Percentiles rank a stretch among this genome's conserved stretches.
phyloP scores from a whole-genome alignment of 768 basidiomycete genomes.

The Mycena metata region DNA sequence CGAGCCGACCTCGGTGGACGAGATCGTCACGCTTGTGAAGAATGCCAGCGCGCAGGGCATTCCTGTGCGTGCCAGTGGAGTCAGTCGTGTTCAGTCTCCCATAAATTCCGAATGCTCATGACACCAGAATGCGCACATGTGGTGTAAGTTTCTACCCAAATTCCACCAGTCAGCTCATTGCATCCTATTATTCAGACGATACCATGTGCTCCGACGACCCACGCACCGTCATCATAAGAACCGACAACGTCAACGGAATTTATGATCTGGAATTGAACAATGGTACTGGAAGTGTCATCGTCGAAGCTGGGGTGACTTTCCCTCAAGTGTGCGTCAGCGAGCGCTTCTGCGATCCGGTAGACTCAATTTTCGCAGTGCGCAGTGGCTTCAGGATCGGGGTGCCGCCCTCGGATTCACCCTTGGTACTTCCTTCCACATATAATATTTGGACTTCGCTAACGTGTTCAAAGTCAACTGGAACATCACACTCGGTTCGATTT shows the following conservation, averaged over 20 bases:
- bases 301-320: constrained; percentile 55
- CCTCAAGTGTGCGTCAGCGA: constrained; percentile 48
- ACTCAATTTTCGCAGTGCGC: constrained; percentile 40
- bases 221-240: constrained; percentile 51
- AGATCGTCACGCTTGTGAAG: constrained; percentile 50
- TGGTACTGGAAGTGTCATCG: constrained; percentile 48
- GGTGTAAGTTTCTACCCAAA: constrained; percentile 44
- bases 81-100: constrained; percentile 33
- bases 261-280: constrained; percentile 47
- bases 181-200: constrained; percentile 41
- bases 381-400: constrained; percentile 52
- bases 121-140: constrained; percentile 54
- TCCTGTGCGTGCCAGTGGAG: constrained; percentile 52
- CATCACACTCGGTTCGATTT: constrained; percentile 50
- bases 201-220: constrained; percentile 56
- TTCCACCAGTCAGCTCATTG: too few relatives aligned
- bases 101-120: background rate
- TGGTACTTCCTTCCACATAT: constrained; percentile 33
- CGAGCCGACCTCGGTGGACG: constrained; percentile 48
- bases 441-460: background rate
- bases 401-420: constrained; percentile 52
- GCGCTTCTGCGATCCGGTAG: background rate
- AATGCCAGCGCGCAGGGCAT: constrained; percentile 46
- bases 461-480: constrained; percentile 51
- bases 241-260: constrained; percentile 50